Conservation (phyloP, 805 yeast genomes). For the Schwanniomyces occidentalis region DNA sequence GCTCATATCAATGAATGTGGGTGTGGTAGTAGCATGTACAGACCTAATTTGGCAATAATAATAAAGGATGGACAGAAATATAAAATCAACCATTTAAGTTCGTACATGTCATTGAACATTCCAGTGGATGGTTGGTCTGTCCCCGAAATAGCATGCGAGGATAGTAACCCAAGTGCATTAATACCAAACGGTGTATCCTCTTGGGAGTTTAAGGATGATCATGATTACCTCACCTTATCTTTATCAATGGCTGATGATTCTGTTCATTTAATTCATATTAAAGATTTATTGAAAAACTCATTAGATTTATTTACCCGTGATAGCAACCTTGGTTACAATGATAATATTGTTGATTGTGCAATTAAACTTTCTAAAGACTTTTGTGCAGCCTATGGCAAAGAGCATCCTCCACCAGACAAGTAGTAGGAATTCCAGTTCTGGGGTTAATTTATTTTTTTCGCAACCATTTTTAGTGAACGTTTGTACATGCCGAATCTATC, state of each 20-base stretch:
- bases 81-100: constrained; percentile 13
- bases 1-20: constrained; percentile 30
- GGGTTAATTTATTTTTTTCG: too few relatives aligned
- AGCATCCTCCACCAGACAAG: constrained; percentile 5
- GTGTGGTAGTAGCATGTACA: constrained; percentile 24
- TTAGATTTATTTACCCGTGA: not conserved
- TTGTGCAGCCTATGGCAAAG: constrained; percentile 13
- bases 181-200: constrained; percentile 18
- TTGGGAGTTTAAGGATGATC: constrained; percentile 5
- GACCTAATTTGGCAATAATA: constrained; percentile 27
- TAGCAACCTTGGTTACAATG: constrained; percentile 8
- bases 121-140: constrained; percentile 14
- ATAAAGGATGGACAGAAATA: constrained; percentile 11
- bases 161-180: constrained; percentile 18
- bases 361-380: constrained; percentile 11
- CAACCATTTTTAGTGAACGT: too few relatives aligned
- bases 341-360: constrained; percentile 15
- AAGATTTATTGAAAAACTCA: constrained; percentile 10
- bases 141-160: constrained; percentile 17
- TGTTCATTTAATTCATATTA: constrained; percentile 14
- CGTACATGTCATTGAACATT: constrained; percentile 11
- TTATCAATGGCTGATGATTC: constrained; percentile 19
- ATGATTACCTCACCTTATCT: constrained; percentile 15
- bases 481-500: too few relatives aligned
- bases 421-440: too few relatives aligned